phyloP scores from a whole-genome alignment of 1,139 yeast species.

The Protomyces inouyei region DNA sequence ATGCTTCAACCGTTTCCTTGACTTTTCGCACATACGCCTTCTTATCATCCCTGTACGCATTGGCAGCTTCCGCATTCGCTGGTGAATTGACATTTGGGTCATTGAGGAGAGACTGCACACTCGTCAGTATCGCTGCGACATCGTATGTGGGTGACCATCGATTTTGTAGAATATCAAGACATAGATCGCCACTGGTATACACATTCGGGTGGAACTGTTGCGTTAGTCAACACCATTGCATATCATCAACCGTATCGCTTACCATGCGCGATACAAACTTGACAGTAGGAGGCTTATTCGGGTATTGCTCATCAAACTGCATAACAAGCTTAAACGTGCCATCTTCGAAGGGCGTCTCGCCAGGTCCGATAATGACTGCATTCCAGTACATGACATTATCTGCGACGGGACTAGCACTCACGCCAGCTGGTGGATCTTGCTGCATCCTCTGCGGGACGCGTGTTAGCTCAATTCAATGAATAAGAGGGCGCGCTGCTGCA shows the following conservation, averaged over 20 bases:
- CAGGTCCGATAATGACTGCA: constrained; percentile 96
- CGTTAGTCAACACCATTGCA: not conserved
- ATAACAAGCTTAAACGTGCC: constrained; percentile 86
- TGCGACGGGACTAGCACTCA: constrained; percentile 92
- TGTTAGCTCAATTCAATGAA: not conserved
- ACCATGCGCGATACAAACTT: constrained; percentile 82
- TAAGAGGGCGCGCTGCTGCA: not conserved
- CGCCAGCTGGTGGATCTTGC: constrained; percentile 97
- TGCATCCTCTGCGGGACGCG: constrained; percentile 67
- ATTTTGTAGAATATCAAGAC: constrained; percentile 91
- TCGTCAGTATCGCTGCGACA: constrained; percentile 91
- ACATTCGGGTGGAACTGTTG: constrained; percentile 83
- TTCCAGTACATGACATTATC: constrained; percentile 98
- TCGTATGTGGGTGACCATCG: constrained; percentile 99
- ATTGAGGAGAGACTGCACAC: constrained; percentile 68
- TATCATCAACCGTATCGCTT: not conserved
- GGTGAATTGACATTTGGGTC: constrained; percentile 97
- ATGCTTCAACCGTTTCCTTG: constrained; percentile 85
- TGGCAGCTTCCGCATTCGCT: constrained; percentile 97
- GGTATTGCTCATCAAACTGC: constrained; percentile 95
- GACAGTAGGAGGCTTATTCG: constrained; percentile 92
- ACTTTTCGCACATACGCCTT: constrained; percentile 88
- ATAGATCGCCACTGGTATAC: constrained; percentile 89
- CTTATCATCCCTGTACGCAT: constrained; percentile 87
- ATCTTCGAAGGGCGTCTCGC: constrained; percentile 96